Conservation (phyloP, 2,329 filamentous ascomycete genomes). For the Cryoendolithus antarcticus region DNA sequence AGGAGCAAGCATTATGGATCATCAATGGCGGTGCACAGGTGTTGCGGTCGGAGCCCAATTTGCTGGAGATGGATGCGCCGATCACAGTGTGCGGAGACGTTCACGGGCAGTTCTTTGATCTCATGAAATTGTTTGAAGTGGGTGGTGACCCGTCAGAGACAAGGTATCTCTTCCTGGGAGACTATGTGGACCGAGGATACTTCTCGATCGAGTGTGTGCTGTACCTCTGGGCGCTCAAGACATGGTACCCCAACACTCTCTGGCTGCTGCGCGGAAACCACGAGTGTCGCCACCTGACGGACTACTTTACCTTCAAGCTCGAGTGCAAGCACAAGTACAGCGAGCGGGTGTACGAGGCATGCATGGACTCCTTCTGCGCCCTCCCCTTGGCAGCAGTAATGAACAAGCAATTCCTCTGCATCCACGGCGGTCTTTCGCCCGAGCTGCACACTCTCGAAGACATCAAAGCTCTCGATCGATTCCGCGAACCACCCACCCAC, state of each 20-base stretch:
- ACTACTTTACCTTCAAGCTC: conserved; percentile 99
- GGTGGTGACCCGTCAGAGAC: conserved; percentile 95
- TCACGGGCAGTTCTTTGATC: conserved; percentile 96
- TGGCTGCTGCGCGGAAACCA: conserved; percentile 97
- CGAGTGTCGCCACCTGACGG: conserved; percentile 95
- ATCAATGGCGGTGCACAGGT: conserved; percentile 78
- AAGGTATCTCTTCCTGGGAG: conserved; percentile 88
- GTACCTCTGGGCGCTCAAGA: conserved; percentile 96
- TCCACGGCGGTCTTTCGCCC: conserved; percentile 90
- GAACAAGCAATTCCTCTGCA: conserved; percentile 99
- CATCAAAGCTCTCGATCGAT: conserved; percentile 93
- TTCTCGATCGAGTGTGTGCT: conserved; percentile 99
- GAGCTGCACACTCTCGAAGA: conserved; percentile 95
- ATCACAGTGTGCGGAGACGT: conserved; percentile 98
- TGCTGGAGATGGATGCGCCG: conserved; percentile 97
- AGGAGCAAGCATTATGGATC: conserved; percentile 96
- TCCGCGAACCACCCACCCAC: conserved; percentile 92
- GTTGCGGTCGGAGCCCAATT: conserved; percentile 79
- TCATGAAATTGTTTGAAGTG: conserved; percentile 99
- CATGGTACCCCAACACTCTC: conserved; percentile 94
- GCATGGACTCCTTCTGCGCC: conserved; percentile 95
- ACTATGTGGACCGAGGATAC: conserved; percentile 96
- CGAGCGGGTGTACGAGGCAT: conserved; percentile 88
- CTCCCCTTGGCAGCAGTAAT: conserved; percentile 90
- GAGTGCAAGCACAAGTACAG: conserved; percentile 99